Conservation (phyloP, 257 asterid genomes). For the Lithospermum erythrorhizon region DNA sequence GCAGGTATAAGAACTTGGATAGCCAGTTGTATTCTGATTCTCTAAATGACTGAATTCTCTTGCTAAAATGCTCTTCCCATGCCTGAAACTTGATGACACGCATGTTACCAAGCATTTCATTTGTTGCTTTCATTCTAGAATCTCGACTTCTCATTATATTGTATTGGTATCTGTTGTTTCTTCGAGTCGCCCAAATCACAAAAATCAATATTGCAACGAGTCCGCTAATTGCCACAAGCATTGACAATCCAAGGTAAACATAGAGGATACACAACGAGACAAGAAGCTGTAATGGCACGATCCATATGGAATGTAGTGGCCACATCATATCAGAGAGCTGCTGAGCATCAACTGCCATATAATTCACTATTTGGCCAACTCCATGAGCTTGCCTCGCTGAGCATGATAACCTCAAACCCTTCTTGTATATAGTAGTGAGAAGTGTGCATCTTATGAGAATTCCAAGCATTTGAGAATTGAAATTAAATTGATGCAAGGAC, state of each 20-base stretch:
- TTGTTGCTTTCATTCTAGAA: constrained; percentile 78
- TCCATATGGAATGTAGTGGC: constrained; percentile 73
- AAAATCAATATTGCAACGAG: constrained; percentile 38
- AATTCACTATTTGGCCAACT: constrained; percentile 85
- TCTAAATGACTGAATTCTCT: constrained; percentile 62
- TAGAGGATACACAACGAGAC: constrained; percentile 62
- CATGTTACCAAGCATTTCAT: constrained; percentile 91
- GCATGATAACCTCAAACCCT: constrained; percentile 71
- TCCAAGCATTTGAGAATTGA: constrained; percentile 77
- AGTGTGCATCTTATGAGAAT: constrained; percentile 76
- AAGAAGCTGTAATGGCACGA: constrained; percentile 67
- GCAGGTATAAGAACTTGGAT: constrained; percentile 52
- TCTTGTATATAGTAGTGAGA: constrained; percentile 62
- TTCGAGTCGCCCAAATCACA: constrained; percentile 40
- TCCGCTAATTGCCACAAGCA: constrained; percentile 41
- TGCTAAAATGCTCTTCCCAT: constrained; percentile 88
- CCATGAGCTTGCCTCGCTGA: constrained; percentile 89
- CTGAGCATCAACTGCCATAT: constrained; percentile 96
- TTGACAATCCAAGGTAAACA: constrained; percentile 46
- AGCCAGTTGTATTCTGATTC: constrained; percentile 63
- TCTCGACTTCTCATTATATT: constrained; percentile 72
- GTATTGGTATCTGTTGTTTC: constrained; percentile 57
- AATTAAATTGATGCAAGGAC: constrained; percentile 78
- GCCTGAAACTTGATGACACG: constrained; percentile 92
- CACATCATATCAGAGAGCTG: constrained; percentile 94